Evolutionary conservation across 495 filamentous ascomycete species (phyloP), one percentile per base, ranked within the genome.

Genomic region (Tricharina praecox): DNA sequence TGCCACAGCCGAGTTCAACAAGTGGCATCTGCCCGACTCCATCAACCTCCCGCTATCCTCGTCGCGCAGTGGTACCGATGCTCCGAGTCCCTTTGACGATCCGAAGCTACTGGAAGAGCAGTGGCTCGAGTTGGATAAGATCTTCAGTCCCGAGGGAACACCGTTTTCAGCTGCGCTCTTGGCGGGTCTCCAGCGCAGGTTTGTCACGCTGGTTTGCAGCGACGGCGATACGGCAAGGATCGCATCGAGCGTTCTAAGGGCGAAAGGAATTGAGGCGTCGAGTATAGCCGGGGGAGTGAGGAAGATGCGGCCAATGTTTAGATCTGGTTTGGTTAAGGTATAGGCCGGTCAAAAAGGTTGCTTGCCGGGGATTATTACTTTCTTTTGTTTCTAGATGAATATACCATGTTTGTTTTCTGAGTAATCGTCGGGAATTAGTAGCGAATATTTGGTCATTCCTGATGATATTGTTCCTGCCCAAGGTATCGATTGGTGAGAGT

Each of bases 211-310:
- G 7, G 61, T 74, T 25, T 74, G 71, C 49, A 70, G 72, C 37
- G 63, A 71, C 47, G 72, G 72, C 4, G 70, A 75, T 37, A 70
- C 68, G 15, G 68, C 70, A 23, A 62, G 69, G 25, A 62, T 75
- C 24, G 71, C 67, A n/a, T 68, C 70, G 10, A 69, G 68, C 49
- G 67, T 72, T 23, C 59, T 76, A 36, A 62, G 71, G 34, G 69
- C 68, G 2, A 68, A 68, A 47, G 68, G 67, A 0, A 53, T 70
- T 23, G 65, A 70, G 50, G 71, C 69, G 2, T 68, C 68, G 16
- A 72, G 68, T 49, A 54, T 74, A 23, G 59, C 64, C 9, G 70
- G 70, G 13, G 72, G 72, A 10, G 54, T 63, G 13, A 23, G 21
- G 35, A 48, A 38, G 20, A 13, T 46, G 3, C 7, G 3, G 2